Base-by-base conservation (phyloP, 2,329 filamentous ascomycete genomes). In the Dactylellina haptotyla region DNA sequence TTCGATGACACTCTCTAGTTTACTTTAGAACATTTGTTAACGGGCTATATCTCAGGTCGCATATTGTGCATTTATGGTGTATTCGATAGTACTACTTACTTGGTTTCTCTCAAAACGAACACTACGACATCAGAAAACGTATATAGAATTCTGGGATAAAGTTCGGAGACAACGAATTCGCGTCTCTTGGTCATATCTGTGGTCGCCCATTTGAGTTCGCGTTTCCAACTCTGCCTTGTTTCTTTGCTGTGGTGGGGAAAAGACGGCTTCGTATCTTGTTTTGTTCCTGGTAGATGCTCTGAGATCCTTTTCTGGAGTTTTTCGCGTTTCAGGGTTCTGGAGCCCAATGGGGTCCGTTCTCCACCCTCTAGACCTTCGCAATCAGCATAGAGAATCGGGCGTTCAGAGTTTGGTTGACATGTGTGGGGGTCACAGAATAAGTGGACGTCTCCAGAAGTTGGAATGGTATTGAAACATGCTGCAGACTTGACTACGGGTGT, bases 111-210 rank as follows among this genome's bases (percentile, higher is more conserved):
- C 63, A 82, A 75, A 8, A 84, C 82, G 75, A 83, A 83, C 2
- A 83, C 80, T 5, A 84, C 81, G 6, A 82, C 81, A 75, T 84
- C 82, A 3, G 82, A 83, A 59, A 84, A 84, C 0, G 82, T 83
- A 67, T 83, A 83, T 2, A 84, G 79, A n/a, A 83, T 79, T 20
- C 82, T 79, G 34, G 83, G 83, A 71, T 83, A 84, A 2, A 84
- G 75, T 41, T 83, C 78, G 32, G 78, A 75, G 14, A 84, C 82
- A 8, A 80, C 78, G 61, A 77, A 83, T 66, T 82, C 80, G 46
- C 82, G 78, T 62, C 78, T 80, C 54, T 78, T 77, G 3, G 78
- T 81, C 30, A 78, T 75, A 2, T 78, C 77, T 0, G 78, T 80
- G 23, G 78, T 79, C 20, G 81, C 81, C 81, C 81, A 82, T 30